Conservation (phyloP, 768 basidiomycete species). For the Xerocomus spinulosus region DNA sequence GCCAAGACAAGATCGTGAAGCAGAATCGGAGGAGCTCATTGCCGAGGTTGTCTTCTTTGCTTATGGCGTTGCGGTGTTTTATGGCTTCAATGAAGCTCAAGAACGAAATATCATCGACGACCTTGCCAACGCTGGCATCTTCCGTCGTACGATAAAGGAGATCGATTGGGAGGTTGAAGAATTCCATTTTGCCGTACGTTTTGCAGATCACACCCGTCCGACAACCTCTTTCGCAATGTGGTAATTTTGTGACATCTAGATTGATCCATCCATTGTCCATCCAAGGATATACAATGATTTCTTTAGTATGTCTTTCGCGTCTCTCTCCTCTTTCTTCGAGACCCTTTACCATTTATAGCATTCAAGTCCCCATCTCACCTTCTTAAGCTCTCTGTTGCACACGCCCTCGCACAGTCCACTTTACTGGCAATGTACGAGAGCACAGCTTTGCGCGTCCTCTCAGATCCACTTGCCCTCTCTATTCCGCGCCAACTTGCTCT, state of each 20-base stretch:
- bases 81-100: conserved; percentile 75
- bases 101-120: conserved; percentile 86
- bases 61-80: conserved; percentile 91
- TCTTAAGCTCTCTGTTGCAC: conserved; percentile 88
- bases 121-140: conserved; percentile 62
- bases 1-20: conserved; percentile 1
- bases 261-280: conserved; percentile 77
- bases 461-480: conserved; percentile 67
- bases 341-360: conserved; percentile 41
- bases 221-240: not conserved
- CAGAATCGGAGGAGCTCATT: conserved; percentile 39
- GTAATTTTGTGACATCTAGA: conserved; percentile 37
- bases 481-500: conserved; percentile 81
- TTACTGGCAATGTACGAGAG: conserved; percentile 86
- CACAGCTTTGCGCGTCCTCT: conserved; percentile 71
- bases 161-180: conserved; percentile 90
- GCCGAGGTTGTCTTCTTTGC: conserved; percentile 78
- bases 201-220: not conserved
- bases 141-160: conserved; percentile 57
- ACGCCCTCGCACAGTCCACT: conserved; percentile 92
- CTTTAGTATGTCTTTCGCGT: conserved; percentile 63
- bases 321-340: not conserved
- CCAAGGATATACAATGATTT: conserved; percentile 96
- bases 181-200: conserved; percentile 75
- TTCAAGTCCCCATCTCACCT: conserved; percentile 90